phyloP scores from a whole-genome alignment of 441 rosid genomes.

The Lepidium campestre region DNA sequence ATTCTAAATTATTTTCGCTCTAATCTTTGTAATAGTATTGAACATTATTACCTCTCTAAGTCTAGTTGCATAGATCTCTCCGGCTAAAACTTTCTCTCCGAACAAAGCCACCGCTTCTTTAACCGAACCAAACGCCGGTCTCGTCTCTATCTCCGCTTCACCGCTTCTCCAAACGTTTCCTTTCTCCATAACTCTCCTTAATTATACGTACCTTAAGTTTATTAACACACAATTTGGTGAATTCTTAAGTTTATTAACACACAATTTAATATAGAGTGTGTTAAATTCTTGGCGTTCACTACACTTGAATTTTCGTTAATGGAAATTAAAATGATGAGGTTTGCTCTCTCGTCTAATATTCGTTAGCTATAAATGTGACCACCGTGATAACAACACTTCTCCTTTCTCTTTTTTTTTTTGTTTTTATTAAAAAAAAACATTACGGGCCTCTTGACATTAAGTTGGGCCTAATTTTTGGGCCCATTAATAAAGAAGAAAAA shows the following conservation, averaged over 20 bases:
- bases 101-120: conserved; percentile 80
- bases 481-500: background rate
- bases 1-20: too few species aligned
- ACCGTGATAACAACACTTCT: conserved; percentile 20
- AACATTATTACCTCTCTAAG: conserved; percentile 36
- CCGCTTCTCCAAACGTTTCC: conserved; percentile 22
- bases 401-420: background rate
- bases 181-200: conserved; percentile 25
- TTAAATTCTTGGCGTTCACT: conserved; percentile 29
- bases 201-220: background rate
- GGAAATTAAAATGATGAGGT: conserved; percentile 4
- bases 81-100: conserved; percentile 64
- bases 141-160: conserved; percentile 70
- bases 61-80: conserved; percentile 50
- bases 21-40: background rate
- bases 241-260: background rate
- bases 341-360: background rate
- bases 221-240: background rate
- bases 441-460: background rate
- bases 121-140: conserved; percentile 69
- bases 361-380: conserved; percentile 9
- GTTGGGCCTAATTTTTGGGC: background rate
- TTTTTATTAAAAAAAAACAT: background rate
- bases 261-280: background rate
- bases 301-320: conserved; percentile 26